phyloP scores from a whole-genome alignment of 371 early-diverging fungal genomes.

The Mycotypha africana region DNA sequence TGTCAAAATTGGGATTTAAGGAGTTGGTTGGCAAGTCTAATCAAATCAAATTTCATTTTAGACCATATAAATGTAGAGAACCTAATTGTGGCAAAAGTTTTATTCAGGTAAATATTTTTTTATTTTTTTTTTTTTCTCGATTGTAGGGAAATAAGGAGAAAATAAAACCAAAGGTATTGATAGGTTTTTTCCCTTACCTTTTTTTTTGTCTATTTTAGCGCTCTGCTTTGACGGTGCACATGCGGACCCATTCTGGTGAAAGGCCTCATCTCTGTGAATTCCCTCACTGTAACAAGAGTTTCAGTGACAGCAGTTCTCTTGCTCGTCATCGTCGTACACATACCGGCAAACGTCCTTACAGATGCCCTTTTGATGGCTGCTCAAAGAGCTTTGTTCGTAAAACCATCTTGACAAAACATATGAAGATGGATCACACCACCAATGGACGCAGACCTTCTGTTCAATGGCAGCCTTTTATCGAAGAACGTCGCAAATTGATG shows the following conservation, averaged over 20 bases:
- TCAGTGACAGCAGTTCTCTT: constrained; percentile 57
- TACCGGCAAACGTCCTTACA: constrained; percentile 68
- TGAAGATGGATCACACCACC: constrained; percentile 35
- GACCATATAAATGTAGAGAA: constrained; percentile 64
- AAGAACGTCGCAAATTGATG: constrained; percentile 34
- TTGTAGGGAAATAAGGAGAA: no score
- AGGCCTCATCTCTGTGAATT: constrained; percentile 68
- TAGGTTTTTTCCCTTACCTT: no score
- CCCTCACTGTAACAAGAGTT: constrained; percentile 52
- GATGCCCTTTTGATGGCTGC: constrained; percentile 54
- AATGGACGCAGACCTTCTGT: constrained; percentile 37
- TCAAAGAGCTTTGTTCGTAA: constrained; percentile 65
- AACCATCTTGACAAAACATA: constrained; percentile 67
- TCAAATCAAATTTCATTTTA: constrained; percentile 12
- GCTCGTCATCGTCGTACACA: constrained; percentile 57
- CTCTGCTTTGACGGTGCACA: constrained; percentile 75
- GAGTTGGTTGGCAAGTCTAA: background rate
- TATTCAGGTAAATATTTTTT: constrained; percentile 49
- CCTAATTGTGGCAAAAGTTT: constrained; percentile 72
- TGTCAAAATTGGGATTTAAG: no score
- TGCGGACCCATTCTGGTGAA: constrained; percentile 76
- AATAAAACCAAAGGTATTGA: no score
- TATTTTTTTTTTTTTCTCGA: constrained; percentile 13
- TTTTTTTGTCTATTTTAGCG: constrained; percentile 42
- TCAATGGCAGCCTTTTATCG: constrained; percentile 46